Percentiles rank a stretch among this genome's conserved stretches.
phyloP scores from a whole-genome alignment of 164 flowering plant species.

The Berberis thunbergii region DNA sequence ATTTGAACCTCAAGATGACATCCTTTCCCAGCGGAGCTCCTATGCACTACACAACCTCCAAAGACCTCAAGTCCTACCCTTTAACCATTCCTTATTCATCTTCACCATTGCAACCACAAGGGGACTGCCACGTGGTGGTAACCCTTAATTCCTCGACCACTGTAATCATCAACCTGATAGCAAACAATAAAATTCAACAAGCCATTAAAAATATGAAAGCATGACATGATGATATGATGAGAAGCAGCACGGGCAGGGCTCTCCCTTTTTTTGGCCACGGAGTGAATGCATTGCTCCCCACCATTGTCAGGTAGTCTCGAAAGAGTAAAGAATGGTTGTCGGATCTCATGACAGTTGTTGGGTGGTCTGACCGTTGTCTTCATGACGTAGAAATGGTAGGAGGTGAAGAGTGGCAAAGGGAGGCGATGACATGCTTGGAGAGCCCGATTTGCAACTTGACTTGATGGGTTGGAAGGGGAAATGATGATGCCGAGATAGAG shows the following conservation, averaged over 20 bases:
- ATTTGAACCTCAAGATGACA: slow-evolving; percentile 40
- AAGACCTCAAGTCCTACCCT: slow-evolving; percentile 54
- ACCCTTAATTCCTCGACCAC: slow-evolving; percentile 46
- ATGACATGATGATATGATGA: slow-evolving; percentile 29
- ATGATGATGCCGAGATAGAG: slow-evolving; percentile 52
- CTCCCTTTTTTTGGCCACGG: not conserved
- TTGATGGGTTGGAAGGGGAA: slow-evolving; percentile 58
- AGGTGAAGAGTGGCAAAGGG: slow-evolving; percentile 27
- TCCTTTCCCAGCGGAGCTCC: slow-evolving; percentile 89
- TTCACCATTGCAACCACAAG: slow-evolving; percentile 57
- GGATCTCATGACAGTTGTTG: slow-evolving; percentile 19
- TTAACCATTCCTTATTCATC: slow-evolving; percentile 19
- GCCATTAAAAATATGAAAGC: slow-evolving; percentile 34
- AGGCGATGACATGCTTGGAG: slow-evolving; percentile 41
- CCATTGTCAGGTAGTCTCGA: slow-evolving; percentile 49
- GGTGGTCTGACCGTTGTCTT: slow-evolving; percentile 3
- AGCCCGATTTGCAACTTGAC: slow-evolving; percentile 42
- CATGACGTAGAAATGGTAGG: slow-evolving; percentile 26
- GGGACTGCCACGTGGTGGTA: slow-evolving; percentile 46
- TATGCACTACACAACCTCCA: slow-evolving; percentile 43
- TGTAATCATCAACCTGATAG: slow-evolving; percentile 52
- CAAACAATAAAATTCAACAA: slow-evolving; percentile 58
- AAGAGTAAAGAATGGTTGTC: slow-evolving; percentile 56
- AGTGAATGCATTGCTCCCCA: slow-evolving; percentile 12
- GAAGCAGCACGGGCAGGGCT: slow-evolving; percentile 19